phyloP scores from a whole-genome alignment of 805 yeast genomes.

The Metschnikowia gelsemii region DNA sequence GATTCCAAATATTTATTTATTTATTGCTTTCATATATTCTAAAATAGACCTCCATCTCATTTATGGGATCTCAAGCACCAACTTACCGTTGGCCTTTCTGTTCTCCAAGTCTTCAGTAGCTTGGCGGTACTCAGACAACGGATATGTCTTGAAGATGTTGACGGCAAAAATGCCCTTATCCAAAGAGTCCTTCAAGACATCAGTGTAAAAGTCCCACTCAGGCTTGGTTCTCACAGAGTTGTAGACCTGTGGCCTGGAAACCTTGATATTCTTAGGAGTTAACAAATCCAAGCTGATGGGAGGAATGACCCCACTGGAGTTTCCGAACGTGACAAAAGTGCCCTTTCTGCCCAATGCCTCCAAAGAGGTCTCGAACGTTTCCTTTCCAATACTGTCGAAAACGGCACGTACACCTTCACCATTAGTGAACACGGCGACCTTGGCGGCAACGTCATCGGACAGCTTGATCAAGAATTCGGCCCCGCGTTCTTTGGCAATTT shows the following conservation, averaged over 20 bases:
- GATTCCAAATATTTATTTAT: no score
- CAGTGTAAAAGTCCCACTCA: conserved; percentile 52
- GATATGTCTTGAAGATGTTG: conserved; percentile 52
- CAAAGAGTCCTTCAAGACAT: conserved; percentile 41
- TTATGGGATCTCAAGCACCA: conserved; percentile 51
- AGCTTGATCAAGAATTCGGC: conserved; percentile 70
- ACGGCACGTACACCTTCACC: conserved; percentile 69
- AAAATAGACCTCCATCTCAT: no score
- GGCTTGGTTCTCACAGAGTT: conserved; percentile 52
- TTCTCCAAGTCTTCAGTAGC: conserved; percentile 41
- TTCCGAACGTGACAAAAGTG: conserved; percentile 73
- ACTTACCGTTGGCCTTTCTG: conserved; percentile 78
- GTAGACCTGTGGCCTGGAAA: conserved; percentile 60
- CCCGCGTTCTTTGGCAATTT: conserved; percentile 65
- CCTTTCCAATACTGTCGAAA: conserved; percentile 78
- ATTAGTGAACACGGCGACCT: conserved; percentile 57
- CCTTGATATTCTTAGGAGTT: conserved; percentile 59
- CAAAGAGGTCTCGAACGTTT: conserved; percentile 65
- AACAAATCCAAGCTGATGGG: conserved; percentile 57
- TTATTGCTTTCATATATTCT: no score
- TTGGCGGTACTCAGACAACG: conserved; percentile 56
- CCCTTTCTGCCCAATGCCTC: conserved; percentile 68
- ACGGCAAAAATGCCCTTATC: conserved; percentile 23
- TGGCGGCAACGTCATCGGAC: conserved; percentile 54
- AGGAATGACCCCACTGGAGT: conserved; percentile 83